These are phyloP conservation scores for Graphilbum ipis-grandicollis DNA, from an alignment of 2,329 filamentous ascomycete genomes.

Conservation along the genomic window DNA sequence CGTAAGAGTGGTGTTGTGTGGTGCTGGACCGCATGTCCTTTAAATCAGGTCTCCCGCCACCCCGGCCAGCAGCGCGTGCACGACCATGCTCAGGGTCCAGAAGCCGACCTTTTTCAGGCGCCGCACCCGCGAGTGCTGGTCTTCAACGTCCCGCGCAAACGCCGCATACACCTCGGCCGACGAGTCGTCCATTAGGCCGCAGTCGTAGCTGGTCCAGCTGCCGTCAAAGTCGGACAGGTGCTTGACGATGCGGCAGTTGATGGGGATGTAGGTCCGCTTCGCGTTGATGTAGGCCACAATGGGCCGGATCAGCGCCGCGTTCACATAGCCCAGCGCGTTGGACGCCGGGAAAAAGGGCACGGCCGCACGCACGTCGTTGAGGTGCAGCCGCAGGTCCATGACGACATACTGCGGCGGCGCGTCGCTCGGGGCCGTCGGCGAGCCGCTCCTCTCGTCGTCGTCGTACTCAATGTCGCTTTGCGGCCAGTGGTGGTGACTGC, in stretches of 20 bases:
- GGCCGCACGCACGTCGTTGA: slow-evolving; percentile 85
- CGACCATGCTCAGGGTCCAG: slow-evolving; percentile 84
- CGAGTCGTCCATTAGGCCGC: slow-evolving; percentile 82
- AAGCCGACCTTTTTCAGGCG: slow-evolving; percentile 85
- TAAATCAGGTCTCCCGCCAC: slow-evolving; percentile 64
- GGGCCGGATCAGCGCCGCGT: slow-evolving; percentile 83
- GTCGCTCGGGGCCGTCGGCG: slow-evolving; percentile 11
- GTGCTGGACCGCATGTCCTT: not conserved
- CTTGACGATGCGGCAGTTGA: slow-evolving; percentile 89
- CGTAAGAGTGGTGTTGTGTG: not conserved
- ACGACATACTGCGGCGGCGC: slow-evolving; percentile 67
- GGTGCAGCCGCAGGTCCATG: slow-evolving; percentile 85
- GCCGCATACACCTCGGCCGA: slow-evolving; percentile 89
- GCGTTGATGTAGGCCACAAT: slow-evolving; percentile 98
- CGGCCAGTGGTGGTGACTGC: too few relatives aligned
- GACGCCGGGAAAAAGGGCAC: slow-evolving; percentile 64
- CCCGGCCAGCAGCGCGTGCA: slow-evolving; percentile 87
- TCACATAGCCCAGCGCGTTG: slow-evolving; percentile 46
- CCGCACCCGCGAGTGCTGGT: slow-evolving; percentile 70
- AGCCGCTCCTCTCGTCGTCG: too few relatives aligned
- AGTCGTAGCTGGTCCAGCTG: slow-evolving; percentile 88
- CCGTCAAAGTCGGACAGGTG: slow-evolving; percentile 79
- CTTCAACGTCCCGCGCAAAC: slow-evolving; percentile 78
- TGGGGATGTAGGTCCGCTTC: slow-evolving; percentile 84
- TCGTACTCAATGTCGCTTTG: too few relatives aligned